Conservation (phyloP, 177 flowering plant genomes). For the Vitis hybrid region DNA sequence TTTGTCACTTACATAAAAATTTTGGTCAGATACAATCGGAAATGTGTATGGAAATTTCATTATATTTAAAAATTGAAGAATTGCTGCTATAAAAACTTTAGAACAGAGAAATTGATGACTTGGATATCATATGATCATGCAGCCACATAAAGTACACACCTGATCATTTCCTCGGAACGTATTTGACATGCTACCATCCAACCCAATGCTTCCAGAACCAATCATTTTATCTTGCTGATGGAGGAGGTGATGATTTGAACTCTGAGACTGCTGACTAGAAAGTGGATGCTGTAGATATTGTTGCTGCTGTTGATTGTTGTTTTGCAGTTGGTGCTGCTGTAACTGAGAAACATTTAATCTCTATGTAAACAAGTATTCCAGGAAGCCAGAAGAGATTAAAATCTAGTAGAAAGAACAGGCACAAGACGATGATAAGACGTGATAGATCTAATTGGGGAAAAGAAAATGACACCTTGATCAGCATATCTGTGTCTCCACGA, state of each 20-base stretch:
- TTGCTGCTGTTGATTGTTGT: constrained; percentile 43
- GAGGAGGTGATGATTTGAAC: constrained; percentile 51
- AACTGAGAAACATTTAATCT: constrained; percentile 50
- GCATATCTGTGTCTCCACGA: constrained; percentile 66
- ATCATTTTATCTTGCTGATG: constrained; percentile 68
- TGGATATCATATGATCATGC: not conserved
- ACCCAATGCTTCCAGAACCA: constrained; percentile 45
- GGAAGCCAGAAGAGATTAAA: constrained; percentile 2
- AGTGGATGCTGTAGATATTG: constrained; percentile 63
- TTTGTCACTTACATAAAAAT: too few relatives aligned
- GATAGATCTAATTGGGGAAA: not conserved
- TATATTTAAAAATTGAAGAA: too few relatives aligned
- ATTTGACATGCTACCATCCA: constrained; percentile 80
- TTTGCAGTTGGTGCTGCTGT: constrained; percentile 58
- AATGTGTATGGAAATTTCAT: too few relatives aligned
- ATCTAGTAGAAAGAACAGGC: not conserved
- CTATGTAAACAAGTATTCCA: constrained; percentile 12
- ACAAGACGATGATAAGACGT: not conserved
- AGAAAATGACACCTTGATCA: constrained; percentile 51
- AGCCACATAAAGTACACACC: constrained; percentile 32
- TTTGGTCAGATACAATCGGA: too few relatives aligned
- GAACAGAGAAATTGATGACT: not conserved
- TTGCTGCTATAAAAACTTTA: too few relatives aligned
- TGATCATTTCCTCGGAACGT: constrained; percentile 78
- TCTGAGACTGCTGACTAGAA: constrained; percentile 68